Percentiles rank a stretch among this genome's conserved stretches.
phyloP scores from a whole-genome alignment of 2,329 filamentous ascomycete species.

The Fusarium pseudograminearum region DNA sequence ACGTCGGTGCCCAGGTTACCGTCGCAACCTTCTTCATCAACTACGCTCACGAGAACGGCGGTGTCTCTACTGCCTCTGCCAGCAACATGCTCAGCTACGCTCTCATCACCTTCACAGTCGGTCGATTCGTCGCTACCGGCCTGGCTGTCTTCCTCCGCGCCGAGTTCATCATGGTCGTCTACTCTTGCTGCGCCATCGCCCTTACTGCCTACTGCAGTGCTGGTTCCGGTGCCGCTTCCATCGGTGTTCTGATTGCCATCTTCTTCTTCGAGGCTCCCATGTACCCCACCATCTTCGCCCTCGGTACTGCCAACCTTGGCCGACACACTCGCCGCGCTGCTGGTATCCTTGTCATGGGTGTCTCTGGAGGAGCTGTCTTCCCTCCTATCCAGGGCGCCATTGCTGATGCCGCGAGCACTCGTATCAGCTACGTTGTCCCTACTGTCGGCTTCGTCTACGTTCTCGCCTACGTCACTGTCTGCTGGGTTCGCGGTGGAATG shows the following conservation, averaged over 20 bases:
- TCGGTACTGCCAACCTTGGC: conserved; percentile 80
- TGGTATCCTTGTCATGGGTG: conserved; percentile 76
- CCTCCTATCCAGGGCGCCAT: conserved; percentile 40
- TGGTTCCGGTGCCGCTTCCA: conserved; percentile 57
- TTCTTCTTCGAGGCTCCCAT: conserved; percentile 84
- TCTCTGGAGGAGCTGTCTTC: conserved; percentile 68
- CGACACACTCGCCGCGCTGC: conserved; percentile 81
- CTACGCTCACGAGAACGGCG: conserved; percentile 72
- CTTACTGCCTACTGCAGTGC: conserved; percentile 61
- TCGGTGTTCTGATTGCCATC: conserved; percentile 75
- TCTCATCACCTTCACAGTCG: conserved; percentile 79
- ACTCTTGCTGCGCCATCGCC: conserved; percentile 74
- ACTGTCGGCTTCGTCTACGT: conserved; percentile 45
- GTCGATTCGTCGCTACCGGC: conserved; percentile 73
- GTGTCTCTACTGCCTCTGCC: conserved; percentile 60
- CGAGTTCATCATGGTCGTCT: conserved; percentile 74
- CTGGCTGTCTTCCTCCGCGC: conserved; percentile 76
- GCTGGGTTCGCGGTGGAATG: conserved; percentile 41
- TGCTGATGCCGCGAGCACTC: conserved; percentile 41
- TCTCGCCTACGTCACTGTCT: conserved; percentile 35
- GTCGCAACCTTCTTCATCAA: conserved; percentile 79
- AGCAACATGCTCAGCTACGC: conserved; percentile 79
- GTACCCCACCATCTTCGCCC: conserved; percentile 83
- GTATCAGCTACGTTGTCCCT: conserved; percentile 43
- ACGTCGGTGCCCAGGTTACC: conserved; percentile 77